phyloP scores from a whole-genome alignment of 306 rosid species.

The Prinsepia uniflora region DNA sequence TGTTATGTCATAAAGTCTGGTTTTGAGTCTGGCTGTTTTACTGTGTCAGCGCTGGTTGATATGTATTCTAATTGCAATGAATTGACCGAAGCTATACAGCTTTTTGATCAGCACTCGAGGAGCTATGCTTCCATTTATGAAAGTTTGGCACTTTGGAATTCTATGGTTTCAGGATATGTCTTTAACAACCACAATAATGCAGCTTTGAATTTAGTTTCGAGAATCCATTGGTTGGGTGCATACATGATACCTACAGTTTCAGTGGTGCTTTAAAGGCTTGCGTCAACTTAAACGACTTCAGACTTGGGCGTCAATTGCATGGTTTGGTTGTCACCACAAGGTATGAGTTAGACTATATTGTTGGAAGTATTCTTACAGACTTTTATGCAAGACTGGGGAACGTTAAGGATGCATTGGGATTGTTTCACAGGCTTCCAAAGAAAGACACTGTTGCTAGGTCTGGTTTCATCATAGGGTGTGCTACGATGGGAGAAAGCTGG shows the following conservation, averaged over 20 bases:
- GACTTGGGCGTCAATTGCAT: constrained; percentile 70
- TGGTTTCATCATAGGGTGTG: constrained; percentile 74
- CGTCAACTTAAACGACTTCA: constrained; percentile 41
- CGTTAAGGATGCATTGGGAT: constrained; percentile 44
- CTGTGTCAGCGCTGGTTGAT: constrained; percentile 69
- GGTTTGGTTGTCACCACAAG: constrained; percentile 62
- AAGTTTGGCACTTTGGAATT: constrained; percentile 67
- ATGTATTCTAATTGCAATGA: constrained; percentile 70
- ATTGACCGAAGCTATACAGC: constrained; percentile 43
- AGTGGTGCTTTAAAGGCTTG: constrained; percentile 65
- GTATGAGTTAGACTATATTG: constrained; percentile 55
- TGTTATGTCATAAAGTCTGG: constrained; percentile 55
- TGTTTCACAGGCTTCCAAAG: constrained; percentile 58
- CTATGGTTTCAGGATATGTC: constrained; percentile 79
- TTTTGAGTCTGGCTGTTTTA: constrained; percentile 51
- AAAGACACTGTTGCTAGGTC: constrained; percentile 80
- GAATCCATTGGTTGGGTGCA: constrained; percentile 45
- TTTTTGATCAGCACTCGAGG: constrained; percentile 44
- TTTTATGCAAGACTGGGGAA: constrained; percentile 51
- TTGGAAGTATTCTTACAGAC: constrained; percentile 76
- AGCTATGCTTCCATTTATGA: constrained; percentile 28
- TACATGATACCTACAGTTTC: constrained; percentile 58
- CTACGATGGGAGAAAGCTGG: constrained; percentile 49
- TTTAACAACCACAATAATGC: constrained; percentile 33
- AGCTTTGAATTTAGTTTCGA: constrained; percentile 50